Evolutionary conservation across 2,329 filamentous ascomycete genomes (phyloP).

Genomic region (Cercospora brassicicola): DNA sequence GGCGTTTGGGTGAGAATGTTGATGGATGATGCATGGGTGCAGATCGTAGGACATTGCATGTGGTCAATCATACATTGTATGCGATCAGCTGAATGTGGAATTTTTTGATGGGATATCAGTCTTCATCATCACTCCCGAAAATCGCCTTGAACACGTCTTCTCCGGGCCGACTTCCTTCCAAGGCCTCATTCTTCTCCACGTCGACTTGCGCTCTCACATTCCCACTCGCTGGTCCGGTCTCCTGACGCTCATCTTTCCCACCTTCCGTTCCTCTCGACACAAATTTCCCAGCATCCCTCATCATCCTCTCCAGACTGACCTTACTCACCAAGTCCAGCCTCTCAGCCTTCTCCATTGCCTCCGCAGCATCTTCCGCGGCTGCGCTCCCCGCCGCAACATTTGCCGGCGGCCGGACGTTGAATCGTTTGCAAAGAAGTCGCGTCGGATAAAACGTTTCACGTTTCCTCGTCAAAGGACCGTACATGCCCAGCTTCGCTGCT

Average conservation of each 20-base stretch:
- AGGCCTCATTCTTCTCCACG: slow-evolving; percentile 75
- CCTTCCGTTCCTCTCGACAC: slow-evolving; percentile 24
- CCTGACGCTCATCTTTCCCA: slow-evolving; percentile 18
- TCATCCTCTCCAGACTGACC: slow-evolving; percentile 57
- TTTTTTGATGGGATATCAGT: not conserved
- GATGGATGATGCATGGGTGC: no score
- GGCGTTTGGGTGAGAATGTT: not conserved
- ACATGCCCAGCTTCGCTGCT: slow-evolving; percentile 89
- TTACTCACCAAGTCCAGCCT: slow-evolving; percentile 57
- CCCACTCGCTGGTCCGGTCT: slow-evolving; percentile 19
- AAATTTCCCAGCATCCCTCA: slow-evolving; percentile 46
- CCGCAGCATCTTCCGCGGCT: slow-evolving; percentile 27
- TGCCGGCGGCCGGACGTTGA: slow-evolving; percentile 77
- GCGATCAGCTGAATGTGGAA: no score
- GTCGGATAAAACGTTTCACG: slow-evolving; percentile 73
- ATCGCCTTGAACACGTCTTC: slow-evolving; percentile 88
- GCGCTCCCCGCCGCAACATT: slow-evolving; percentile 51
- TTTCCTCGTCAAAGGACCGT: slow-evolving; percentile 79
- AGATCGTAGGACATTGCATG: no score
- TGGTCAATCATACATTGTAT: no score
- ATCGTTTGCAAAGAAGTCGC: slow-evolving; percentile 86
- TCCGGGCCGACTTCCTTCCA: slow-evolving; percentile 68
- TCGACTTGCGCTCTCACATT: slow-evolving; percentile 54
- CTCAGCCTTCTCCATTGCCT: slow-evolving; percentile 50
- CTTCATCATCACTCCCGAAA: slow-evolving; percentile 72